phyloP scores from a whole-genome alignment of 2,329 filamentous ascomycete genomes.

The Fusarium gaditjirri region DNA sequence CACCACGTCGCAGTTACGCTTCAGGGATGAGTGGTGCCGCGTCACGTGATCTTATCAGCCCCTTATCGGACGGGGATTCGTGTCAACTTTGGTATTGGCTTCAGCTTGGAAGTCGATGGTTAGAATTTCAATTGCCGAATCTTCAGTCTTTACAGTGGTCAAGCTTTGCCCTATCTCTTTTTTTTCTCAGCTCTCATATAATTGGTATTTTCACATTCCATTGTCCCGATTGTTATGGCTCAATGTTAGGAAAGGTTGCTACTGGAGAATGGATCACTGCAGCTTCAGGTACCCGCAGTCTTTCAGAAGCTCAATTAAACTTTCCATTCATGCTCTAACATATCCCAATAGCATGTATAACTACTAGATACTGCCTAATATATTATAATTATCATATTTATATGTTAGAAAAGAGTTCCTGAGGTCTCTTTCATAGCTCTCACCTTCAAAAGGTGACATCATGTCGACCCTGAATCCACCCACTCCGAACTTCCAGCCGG shows the following conservation, averaged over 20 bases:
- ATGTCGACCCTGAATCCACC: slow-evolving; percentile 35
- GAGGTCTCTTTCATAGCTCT: background rate
- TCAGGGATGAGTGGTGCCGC: slow-evolving; percentile 43
- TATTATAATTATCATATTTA: background rate
- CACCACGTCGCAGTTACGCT: slow-evolving; percentile 54
- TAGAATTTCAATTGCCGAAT: background rate
- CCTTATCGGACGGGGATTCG: slow-evolving; percentile 43
- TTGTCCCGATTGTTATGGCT: background rate
- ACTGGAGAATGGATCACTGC: slow-evolving; percentile 12
- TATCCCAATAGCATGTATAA: fast-evolving
- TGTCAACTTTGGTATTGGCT: slow-evolving; percentile 39
- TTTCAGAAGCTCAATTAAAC: background rate
- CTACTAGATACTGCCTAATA: fast-evolving
- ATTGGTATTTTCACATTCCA: background rate
- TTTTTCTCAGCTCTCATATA: background rate
- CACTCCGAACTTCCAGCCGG: slow-evolving; percentile 20
- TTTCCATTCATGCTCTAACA: background rate
- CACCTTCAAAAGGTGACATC: slow-evolving; percentile 31
- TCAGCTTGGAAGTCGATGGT: background rate
- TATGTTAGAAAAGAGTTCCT: background rate
- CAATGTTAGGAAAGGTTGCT: background rate
- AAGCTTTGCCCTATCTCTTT: background rate
- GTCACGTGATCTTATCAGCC: slow-evolving; percentile 51
- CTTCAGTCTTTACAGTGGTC: background rate
- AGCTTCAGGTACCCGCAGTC: slow-evolving; percentile 12